Evolutionary conservation across 306 rosid species (phyloP), one percentile per base, ranked within the genome.

Genomic region (Carpinus viminea): DNA sequence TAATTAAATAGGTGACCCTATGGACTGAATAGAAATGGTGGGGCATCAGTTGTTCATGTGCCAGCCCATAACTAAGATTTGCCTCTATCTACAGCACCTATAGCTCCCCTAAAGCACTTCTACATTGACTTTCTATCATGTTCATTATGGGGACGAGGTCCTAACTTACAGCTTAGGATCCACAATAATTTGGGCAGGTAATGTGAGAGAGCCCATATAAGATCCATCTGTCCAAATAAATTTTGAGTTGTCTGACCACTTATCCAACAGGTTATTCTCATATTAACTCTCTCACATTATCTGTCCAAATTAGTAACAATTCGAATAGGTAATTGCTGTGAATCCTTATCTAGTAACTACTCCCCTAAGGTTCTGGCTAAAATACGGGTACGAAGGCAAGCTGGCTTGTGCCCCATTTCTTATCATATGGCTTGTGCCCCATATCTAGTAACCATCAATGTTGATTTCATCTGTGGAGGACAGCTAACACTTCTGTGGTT

Each of bases 381-480:
- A 4, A 56, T 59, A 5, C 2, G 68, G 46, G 38, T 60, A n/a
- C 28, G 12, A 21, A 52, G 68, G 15, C 55, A 57, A 8, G 77
- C 82, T 55, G 24, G 7, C 65, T 72, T 56, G 3, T 31, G 34
- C 10, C 71, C 52, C 34, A 53, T 41, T 41, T 59, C 60, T 55
- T 55, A 21, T 51, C 60, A 8, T 73, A n/a, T 55, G 24, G 7
- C 65, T 72, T 56, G 3, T 31, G 34, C 10, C 71, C 52, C 34
- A 53, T 41, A 21, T 51, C 60, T n/a, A n/a, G n/a, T n/a, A 8
- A 66, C 69, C 18, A 56, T 26, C 26, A 64, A 28, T 28, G 28
- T 45, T 69, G 74, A 17, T 65, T 26, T 59, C 59, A 56, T 62
- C 56, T 54, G 71, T 70, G 75, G 83, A 66, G 2, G 31, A 60